Base-by-base conservation (phyloP, 2,329 filamentous ascomycete genomes). In the Cladosporium halotolerans region DNA sequence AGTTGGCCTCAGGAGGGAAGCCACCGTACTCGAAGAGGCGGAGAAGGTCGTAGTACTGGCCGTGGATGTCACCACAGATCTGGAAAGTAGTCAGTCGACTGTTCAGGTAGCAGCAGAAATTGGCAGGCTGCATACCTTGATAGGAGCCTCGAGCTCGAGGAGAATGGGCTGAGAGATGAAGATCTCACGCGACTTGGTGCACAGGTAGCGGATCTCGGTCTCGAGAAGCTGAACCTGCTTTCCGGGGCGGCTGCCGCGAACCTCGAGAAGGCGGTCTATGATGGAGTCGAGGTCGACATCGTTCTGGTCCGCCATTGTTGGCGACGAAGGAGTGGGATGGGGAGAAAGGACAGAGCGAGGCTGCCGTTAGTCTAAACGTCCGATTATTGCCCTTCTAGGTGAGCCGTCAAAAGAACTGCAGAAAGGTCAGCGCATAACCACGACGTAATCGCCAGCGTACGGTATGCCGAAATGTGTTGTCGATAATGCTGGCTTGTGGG, bases 61-160 rank as follows among this genome's bases (percentile, higher is more conserved):
- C 93, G 74, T 97, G 93, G 65, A 99, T 97, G 76, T 97, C 93
- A 75, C 93, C 93, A 74, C 92, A 97, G 70, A 99, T 99, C 93
- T 99, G 68, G 14, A 28, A 16, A 13, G 3, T 28, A 19, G 59
- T 66, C 57, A 60, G 53, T 28, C 36, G 10, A 9, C 40, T 16
- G 40, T 16, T 23, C 16, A 9, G 40, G 9, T 38, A 3, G 10
- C 5, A 42, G 10, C 10, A 23, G 40, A 32, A 51, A 2, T 3
- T n/a, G 7, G 4, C 3, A 14, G 16, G 14, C 11, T 43, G 55
- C 79, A 66, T 80, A 96, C 92, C 90, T 99, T 99, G 76, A 99
- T 97, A 58, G 93, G 93, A 69, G 93, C 93, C 76, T 97, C 93
- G 47, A 99, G 83, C 79, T 99, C 93, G 62, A 99, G 84, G 63